Percentiles rank a stretch among this genome's conserved stretches.
These are phyloP conservation scores for Colletotrichum karsti DNA, from an alignment of 2,329 filamentous ascomycete species.

Conservation along the genomic window DNA sequence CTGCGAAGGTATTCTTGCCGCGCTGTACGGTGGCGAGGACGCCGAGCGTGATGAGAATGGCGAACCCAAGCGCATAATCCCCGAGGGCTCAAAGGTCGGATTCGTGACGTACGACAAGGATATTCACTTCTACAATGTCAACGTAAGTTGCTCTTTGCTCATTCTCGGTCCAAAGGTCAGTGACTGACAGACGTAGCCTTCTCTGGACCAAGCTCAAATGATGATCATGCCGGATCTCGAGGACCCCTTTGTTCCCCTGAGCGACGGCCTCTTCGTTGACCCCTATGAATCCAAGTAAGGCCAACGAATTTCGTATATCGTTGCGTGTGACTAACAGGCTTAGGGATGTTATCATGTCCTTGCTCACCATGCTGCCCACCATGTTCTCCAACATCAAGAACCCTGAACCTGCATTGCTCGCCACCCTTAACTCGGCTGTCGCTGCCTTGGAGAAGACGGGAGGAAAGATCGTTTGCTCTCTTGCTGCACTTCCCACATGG, in stretches of 20 bases:
- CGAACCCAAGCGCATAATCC: conserved; percentile 67
- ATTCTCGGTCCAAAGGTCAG: too few relatives aligned
- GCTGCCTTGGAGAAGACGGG: conserved; percentile 87
- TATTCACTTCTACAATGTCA: conserved; percentile 97
- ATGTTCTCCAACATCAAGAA: conserved; percentile 91
- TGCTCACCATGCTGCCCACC: conserved; percentile 83
- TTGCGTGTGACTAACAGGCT: conserved; percentile 34
- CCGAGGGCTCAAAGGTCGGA: conserved; percentile 85
- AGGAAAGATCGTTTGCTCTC: conserved; percentile 89
- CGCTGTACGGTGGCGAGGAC: conserved; percentile 79
- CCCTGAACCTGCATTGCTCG: conserved; percentile 87
- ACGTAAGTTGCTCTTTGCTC: conserved; percentile 61
- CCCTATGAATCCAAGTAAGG: conserved; percentile 83
- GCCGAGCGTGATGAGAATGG: conserved; percentile 62
- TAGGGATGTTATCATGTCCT: conserved; percentile 81
- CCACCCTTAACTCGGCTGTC: conserved; percentile 83
- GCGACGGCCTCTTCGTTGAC: conserved; percentile 93
- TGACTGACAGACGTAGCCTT: conserved; percentile 56
- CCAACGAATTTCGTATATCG: background rate
- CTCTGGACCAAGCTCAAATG: conserved; percentile 91
- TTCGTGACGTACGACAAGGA: conserved; percentile 97
- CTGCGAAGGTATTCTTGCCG: conserved; percentile 85
- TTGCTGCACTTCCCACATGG: conserved; percentile 89
- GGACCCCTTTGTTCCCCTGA: conserved; percentile 93
- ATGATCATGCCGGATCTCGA: conserved; percentile 98